A percentile compares a stretch with the other conserved stretches of the same genome.
Conservation (phyloP, 2,329 filamentous ascomycete genomes). For the Fusarium armeniacum region DNA sequence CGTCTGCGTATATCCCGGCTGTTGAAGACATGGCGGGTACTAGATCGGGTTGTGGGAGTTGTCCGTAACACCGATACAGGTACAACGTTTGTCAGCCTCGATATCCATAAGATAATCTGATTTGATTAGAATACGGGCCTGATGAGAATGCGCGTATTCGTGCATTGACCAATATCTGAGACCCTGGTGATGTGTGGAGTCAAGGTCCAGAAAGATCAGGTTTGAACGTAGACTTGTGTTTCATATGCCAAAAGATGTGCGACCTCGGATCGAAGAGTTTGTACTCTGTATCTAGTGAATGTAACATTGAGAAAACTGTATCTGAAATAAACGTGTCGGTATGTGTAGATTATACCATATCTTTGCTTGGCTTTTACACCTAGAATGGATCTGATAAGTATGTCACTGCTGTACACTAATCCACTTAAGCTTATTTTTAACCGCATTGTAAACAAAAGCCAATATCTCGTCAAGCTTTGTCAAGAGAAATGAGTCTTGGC, state of each 20-base stretch:
- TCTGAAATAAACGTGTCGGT: background rate
- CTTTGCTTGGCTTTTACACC: background rate
- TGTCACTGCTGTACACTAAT: background rate
- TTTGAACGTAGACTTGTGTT: constrained; percentile 6
- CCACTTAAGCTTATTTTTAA: constrained; percentile 7
- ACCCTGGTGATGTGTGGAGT: constrained; percentile 3
- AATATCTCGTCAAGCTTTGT: background rate
- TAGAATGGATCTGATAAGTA: background rate
- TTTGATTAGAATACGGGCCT: constrained; percentile 3
- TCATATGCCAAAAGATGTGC: background rate
- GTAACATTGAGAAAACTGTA: background rate
- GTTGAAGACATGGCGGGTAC: background rate
- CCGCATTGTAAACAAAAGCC: background rate
- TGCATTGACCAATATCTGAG: background rate
- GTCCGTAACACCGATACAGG: background rate
- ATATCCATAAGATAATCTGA: background rate
- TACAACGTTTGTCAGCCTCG: background rate
- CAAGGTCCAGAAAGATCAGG: background rate
- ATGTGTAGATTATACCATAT: background rate
- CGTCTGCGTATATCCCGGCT: background rate
- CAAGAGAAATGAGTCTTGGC: constrained; percentile 1
- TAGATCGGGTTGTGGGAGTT: constrained; percentile 1
- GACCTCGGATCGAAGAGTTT: background rate
- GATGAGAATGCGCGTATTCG: background rate
- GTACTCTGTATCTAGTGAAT: background rate